Base-by-base conservation (phyloP, 2,329 filamentous ascomycete genomes). In the Lachnellula hyalina region DNA sequence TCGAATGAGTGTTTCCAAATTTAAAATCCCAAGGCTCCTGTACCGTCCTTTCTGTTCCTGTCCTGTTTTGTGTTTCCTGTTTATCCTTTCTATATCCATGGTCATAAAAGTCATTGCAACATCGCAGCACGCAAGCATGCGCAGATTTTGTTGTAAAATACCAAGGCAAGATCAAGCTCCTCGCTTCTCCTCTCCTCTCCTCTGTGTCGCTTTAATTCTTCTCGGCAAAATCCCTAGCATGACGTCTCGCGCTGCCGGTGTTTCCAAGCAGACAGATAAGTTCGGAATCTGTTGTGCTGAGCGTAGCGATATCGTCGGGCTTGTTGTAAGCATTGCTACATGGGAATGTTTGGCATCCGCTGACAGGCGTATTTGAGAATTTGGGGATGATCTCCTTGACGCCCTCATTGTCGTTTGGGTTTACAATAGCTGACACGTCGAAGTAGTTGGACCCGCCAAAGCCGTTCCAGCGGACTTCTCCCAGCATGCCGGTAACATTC, bases 401-500 rank as follows among this genome's bases (percentile, higher is more conserved):
- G 62, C 78, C 78, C 59, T 75, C 54, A 60, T 70, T 63, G 68
- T 82, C 80, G 40, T 65, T 65, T 49, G 77, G 69, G 68, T 78
- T 71, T 63, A 82, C 77, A 60, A 83, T 83, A 67, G 79, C 79
- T 11, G 79, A 82, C 58, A 83, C 78, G 59, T 83, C 80, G 55
- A 80, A 83, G 75, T 76, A 83, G 54, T 76, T 81, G 55, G 72
- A 57, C 60, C 71, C 78, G 51, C 67, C 64, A 69, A 69, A 80
- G 65, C 75, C 77, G 51, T 75, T 71, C 61, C 80, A 81, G 4
- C 74, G 73, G 7, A 81, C 75, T 65, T 80, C 77, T 19, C 77
- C 78, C 2, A 81, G 70, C 53, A 81, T 82, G 61, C 80, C 80
- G 5, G 73, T 67, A 42, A 64, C 63, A 61, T 75, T 70, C 11